Conservation (phyloP, 192 early-diverging fungal species). For the Diversispora eburnea region DNA sequence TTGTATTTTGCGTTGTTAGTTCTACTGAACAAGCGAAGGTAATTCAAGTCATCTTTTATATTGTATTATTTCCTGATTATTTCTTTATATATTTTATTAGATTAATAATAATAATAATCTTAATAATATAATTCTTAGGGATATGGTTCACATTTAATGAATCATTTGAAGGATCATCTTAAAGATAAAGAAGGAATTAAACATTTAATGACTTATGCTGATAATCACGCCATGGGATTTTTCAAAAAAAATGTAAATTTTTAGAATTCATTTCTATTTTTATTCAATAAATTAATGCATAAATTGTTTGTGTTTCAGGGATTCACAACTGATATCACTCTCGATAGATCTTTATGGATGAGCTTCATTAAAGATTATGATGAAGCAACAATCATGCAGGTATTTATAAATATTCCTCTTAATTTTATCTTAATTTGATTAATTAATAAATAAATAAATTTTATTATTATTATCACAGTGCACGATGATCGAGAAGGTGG, state of each 20-base stretch:
- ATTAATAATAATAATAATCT: not conserved
- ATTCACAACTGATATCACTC: constrained; percentile 94
- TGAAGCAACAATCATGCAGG: constrained; percentile 94
- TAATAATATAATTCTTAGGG: constrained; percentile 44
- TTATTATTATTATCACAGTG: constrained; percentile 55
- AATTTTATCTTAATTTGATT: not conserved
- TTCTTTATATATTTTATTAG: not conserved
- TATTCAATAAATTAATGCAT: not conserved
- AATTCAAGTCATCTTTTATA: not conserved
- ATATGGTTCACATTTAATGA: constrained; percentile 94
- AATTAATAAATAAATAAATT: constrained; percentile 4
- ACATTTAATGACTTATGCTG: constrained; percentile 97
- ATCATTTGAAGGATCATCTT: constrained; percentile 94
- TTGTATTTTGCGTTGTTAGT: constrained; percentile 96
- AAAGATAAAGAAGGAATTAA: constrained; percentile 63
- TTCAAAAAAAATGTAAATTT: constrained; percentile 86
- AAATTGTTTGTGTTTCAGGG: constrained; percentile 41
- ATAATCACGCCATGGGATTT: constrained; percentile 98
- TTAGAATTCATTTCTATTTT: not conserved
- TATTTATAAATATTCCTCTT: constrained; percentile 35
- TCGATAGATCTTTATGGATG: constrained; percentile 91
- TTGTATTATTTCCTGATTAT: not conserved
- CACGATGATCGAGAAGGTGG: constrained; percentile 82
- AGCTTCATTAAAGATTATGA: constrained; percentile 99
- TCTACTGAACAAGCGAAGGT: constrained; percentile 86